A percentile compares a stretch with the other conserved stretches of the same genome.
These are phyloP conservation scores for Poa pratensis DNA, from an alignment of 176 grass and related monocot species.

Conservation along the genomic window DNA sequence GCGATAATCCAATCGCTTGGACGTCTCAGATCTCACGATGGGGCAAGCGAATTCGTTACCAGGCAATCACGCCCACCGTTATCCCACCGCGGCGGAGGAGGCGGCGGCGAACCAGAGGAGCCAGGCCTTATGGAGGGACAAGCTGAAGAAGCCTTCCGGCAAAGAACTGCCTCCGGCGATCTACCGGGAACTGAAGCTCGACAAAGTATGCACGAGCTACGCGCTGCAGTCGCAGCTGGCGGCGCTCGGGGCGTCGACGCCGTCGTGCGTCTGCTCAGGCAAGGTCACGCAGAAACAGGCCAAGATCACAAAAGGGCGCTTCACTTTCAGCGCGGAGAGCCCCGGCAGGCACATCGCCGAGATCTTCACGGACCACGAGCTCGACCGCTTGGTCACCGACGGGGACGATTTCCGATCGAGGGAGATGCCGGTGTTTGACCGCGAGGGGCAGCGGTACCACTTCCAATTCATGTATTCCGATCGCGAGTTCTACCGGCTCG, in stretches of 20 bases:
- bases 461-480: background rate
- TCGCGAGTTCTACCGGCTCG: background rate
- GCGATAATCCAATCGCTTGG: background rate
- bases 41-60: background rate
- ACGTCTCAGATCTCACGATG: background rate
- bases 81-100: background rate
- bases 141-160: background rate
- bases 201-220: background rate
- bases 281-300: background rate
- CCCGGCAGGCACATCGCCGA: constrained; percentile 17
- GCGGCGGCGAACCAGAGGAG: background rate
- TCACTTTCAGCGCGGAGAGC: background rate
- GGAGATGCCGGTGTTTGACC: constrained; percentile 1
- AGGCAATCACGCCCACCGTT: background rate
- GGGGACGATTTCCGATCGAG: background rate
- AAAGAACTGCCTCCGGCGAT: background rate
- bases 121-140: background rate
- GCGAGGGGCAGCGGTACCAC: background rate
- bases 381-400: background rate
- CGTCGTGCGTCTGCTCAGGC: background rate
- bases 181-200: background rate
- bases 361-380: constrained; percentile 16
- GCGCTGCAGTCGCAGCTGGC: background rate
- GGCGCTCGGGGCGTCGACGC: background rate
- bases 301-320: background rate